These are phyloP conservation scores for Annulohypoxylon maeteangense DNA, from an alignment of 495 filamentous ascomycete genomes.

Conservation along the genomic window DNA sequence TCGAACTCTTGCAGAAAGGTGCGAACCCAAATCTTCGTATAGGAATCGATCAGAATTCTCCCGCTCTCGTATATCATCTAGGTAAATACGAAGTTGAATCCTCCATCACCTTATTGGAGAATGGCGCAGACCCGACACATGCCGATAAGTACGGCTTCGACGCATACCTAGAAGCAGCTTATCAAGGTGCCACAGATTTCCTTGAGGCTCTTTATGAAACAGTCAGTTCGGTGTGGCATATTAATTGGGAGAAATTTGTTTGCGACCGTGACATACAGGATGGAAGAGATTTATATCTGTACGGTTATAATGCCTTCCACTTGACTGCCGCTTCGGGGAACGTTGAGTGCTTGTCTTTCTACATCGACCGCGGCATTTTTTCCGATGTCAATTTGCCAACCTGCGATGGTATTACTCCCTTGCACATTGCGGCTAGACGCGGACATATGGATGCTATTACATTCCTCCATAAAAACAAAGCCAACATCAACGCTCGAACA, in stretches of 20 bases:
- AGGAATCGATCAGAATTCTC: background rate
- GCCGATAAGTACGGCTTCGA: background rate
- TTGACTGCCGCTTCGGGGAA: slow-evolving; percentile 2
- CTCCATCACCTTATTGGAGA: background rate
- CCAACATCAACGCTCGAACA: slow-evolving; percentile 7
- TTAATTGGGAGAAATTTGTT: slow-evolving; percentile 1
- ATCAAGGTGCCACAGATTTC: background rate
- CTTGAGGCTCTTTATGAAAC: background rate
- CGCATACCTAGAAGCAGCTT: background rate
- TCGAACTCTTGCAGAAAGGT: background rate
- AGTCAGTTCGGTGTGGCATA: background rate
- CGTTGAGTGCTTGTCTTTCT: slow-evolving; percentile 8
- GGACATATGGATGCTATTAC: background rate
- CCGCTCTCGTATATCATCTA: background rate
- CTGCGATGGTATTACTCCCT: background rate
- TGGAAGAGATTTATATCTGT: background rate
- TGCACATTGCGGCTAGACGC: background rate
- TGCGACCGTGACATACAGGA: no score
- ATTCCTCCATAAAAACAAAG: background rate
- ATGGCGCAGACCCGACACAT: background rate
- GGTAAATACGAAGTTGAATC: background rate
- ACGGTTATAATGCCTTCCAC: background rate
- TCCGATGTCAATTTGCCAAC: background rate
- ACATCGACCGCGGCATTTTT: background rate
- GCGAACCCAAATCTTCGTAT: background rate